Base-by-base conservation (phyloP, 805 yeast genomes). In the Candida vaughaniae region DNA sequence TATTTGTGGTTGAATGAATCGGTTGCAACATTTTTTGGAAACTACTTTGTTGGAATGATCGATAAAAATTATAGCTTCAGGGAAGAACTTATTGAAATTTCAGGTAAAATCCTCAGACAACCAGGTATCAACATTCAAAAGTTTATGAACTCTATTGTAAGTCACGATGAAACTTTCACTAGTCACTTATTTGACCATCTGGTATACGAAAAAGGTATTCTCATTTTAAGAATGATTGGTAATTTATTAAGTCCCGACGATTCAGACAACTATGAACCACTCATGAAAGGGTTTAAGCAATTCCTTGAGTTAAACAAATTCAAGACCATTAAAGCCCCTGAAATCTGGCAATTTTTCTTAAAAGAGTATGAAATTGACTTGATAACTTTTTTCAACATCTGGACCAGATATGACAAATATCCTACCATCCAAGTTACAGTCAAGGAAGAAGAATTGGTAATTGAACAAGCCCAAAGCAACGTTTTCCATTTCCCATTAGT, bases 1-100 rank as follows among this genome's bases (percentile, higher is more conserved):
- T 69, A 74, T 49, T 60, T 85, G 25, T 84, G 93, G 90, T 62
- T 85, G 38, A 82, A 83, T 49, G 95, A 85, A 60, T 64, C 85
- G 2, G 81, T 85, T 60, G 93, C 95, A 0, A 84, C 93, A 0
- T 82, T 80, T 69, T 65, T 79, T 46, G 85, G 89, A 1, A 71
- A 72, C 46, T 64, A 65, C 34, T 36, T 38, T 18, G 46, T 45
- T 3, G 30, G 41, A 11, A 12, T 42, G 16, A 16, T 45, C 16
- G 45, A 45, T 19, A 28, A 22, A 9, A 14, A 8, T 29, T 43
- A 45, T 20, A 18, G 12, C 15, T 39, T 6, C 38, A 52, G 23
- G 73, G 69, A 41, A 47, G 48, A 7, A 19, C 57, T 39, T 62
- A 61, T 30, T 34, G 52, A n/a, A 74, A 41, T 39, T 5, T 18